These are phyloP conservation scores for Corchorus capsularis DNA, from an alignment of 345 rosid genomes.

Conservation along the genomic window DNA sequence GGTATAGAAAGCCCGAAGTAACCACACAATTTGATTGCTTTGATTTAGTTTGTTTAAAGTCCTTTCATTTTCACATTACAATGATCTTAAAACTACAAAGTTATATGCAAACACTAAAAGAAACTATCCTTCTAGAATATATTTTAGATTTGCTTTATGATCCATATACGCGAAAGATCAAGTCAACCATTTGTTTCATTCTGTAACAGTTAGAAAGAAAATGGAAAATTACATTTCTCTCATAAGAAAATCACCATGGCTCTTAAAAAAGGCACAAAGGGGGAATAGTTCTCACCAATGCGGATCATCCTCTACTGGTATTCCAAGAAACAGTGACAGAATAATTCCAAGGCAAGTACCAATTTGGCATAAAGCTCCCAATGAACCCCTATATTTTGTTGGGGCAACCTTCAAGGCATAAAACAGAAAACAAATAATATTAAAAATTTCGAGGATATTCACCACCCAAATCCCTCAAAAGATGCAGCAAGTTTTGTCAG, in stretches of 20 bases:
- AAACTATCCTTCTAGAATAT: neutral
- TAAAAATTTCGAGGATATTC: neutral
- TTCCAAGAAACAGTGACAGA: conserved; percentile 55
- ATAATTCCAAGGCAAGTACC: conserved; percentile 82
- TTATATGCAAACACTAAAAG: neutral
- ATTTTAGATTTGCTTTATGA: neutral
- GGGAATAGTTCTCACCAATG: conserved; percentile 57
- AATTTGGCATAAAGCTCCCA: conserved; percentile 63
- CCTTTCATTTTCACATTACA: neutral
- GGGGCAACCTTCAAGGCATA: conserved; percentile 61
- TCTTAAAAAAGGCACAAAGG: neutral
- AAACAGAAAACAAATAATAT: conserved; percentile 16
- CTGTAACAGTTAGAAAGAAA: neutral
- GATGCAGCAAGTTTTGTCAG: conserved; percentile 7
- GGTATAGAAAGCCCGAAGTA: neutral
- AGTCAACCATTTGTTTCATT: neutral
- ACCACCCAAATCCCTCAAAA: conserved; percentile 3
- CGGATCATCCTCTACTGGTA: conserved; percentile 66
- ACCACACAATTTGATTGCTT: neutral
- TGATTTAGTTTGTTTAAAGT: neutral
- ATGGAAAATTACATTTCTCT: neutral
- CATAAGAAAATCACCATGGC: conserved; percentile 3
- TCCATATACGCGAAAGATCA: neutral
- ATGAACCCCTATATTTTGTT: conserved; percentile 71
- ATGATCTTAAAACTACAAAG: conserved; percentile 5